A percentile compares a stretch with the other conserved stretches of the same genome.
Conservation (phyloP, 1,139 yeast species). For the Suhomyces bokatorum region DNA sequence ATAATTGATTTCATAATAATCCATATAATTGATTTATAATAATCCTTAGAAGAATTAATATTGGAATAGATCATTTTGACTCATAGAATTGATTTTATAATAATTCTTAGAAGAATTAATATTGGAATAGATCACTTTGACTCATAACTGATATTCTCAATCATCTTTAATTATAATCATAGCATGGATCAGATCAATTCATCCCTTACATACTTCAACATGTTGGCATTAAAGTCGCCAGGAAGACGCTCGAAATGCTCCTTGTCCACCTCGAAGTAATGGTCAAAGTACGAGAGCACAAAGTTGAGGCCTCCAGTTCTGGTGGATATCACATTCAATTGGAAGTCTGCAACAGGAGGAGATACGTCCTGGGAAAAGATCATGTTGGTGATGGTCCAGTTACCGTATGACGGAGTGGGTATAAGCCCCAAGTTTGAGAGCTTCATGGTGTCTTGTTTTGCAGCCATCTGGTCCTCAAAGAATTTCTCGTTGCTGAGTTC, state of each 20-base stretch:
- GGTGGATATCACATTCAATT: conserved; percentile 36
- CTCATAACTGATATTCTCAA: no score
- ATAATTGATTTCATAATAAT: no score
- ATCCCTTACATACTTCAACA: neutral
- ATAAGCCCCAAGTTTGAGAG: conserved; percentile 43
- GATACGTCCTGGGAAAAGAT: conserved; percentile 43
- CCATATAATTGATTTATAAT: no score
- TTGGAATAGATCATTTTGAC: no score
- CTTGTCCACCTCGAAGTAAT: conserved; percentile 21
- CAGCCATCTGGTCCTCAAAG: conserved; percentile 27
- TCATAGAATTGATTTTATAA: no score
- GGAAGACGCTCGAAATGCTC: conserved; percentile 29
- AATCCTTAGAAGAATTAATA: no score
- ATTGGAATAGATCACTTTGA: no score
- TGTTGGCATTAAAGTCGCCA: conserved; percentile 13
- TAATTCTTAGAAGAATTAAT: no score
- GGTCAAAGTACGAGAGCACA: conserved; percentile 32
- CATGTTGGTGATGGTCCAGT: conserved; percentile 33
- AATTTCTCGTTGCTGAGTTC: conserved; percentile 22
- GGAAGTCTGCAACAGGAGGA: conserved; percentile 38
- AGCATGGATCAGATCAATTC: no score
- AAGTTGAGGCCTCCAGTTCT: conserved; percentile 37
- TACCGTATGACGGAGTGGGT: conserved; percentile 12
- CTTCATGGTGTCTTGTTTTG: conserved; percentile 36
- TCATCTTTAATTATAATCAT: no score